A percentile compares a stretch with the other conserved stretches of the same genome.
These are phyloP conservation scores for Clavariopsis aquatica DNA, from an alignment of 495 filamentous ascomycete genomes.

Conservation along the genomic window DNA sequence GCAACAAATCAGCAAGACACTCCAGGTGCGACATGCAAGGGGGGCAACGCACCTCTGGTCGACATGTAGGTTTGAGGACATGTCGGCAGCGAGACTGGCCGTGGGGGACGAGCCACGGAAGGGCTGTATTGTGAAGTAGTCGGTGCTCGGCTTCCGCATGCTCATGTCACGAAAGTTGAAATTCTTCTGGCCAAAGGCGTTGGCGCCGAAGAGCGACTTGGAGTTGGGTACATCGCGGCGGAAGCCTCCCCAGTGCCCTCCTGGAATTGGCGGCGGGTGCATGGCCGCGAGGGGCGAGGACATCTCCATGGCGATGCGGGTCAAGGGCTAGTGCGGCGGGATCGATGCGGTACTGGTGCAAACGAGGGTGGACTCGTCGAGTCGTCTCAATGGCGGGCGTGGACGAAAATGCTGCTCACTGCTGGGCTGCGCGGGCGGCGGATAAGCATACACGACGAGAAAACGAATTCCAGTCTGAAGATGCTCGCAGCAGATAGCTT, in stretches of 20 bases:
- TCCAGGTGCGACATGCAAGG: slow-evolving; percentile 34
- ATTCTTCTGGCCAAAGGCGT: slow-evolving; percentile 60
- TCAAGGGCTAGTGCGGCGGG: background rate
- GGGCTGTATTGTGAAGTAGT: slow-evolving; percentile 77
- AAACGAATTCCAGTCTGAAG: slow-evolving; percentile 42
- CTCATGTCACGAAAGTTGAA: slow-evolving; percentile 74
- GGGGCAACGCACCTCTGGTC: slow-evolving; percentile 72
- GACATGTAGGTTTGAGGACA: slow-evolving; percentile 95
- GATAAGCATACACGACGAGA: slow-evolving; percentile 42
- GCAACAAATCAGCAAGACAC: slow-evolving; percentile 38
- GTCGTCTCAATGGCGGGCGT: slow-evolving; percentile 9
- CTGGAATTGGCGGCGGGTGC: slow-evolving; percentile 70
- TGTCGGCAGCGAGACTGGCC: slow-evolving; percentile 83
- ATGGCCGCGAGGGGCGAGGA: slow-evolving; percentile 94
- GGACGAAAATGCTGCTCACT: slow-evolving; percentile 10
- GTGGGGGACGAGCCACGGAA: slow-evolving; percentile 86
- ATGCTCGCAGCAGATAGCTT: slow-evolving; percentile 38
- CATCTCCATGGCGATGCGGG: slow-evolving; percentile 66
- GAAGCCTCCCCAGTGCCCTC: slow-evolving; percentile 51
- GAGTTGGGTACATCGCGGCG: slow-evolving; percentile 55
- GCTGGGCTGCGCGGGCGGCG: slow-evolving; percentile 12
- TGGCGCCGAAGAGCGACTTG: slow-evolving; percentile 54
- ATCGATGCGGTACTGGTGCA: slow-evolving; percentile 12
- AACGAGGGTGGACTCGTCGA: slow-evolving; percentile 27
- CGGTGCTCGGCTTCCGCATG: slow-evolving; percentile 65